Percentiles rank a stretch among this genome's conserved stretches.
These are phyloP conservation scores for Scedosporium minutisporum DNA, from an alignment of 2,329 filamentous ascomycete species.

Conservation along the genomic window DNA sequence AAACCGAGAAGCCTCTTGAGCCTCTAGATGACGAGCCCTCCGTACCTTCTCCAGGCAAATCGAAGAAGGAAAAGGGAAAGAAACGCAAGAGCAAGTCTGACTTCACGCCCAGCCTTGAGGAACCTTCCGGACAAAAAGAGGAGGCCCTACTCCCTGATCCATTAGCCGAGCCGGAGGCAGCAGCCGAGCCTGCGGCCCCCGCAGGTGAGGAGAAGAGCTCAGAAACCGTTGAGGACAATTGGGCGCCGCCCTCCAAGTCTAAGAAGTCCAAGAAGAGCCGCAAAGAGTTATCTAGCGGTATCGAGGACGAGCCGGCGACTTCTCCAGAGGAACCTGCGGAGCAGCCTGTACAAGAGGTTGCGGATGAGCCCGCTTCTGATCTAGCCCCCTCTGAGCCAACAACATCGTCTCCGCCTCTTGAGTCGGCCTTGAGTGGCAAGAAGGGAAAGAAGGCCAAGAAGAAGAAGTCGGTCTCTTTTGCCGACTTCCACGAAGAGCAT, in stretches of 20 bases:
- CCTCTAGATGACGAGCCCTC: neutral
- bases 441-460: slow-evolving; percentile 24
- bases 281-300: neutral
- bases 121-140: neutral
- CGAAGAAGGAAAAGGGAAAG: slow-evolving; percentile 1
- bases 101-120: neutral
- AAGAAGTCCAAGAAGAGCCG: slow-evolving; percentile 2
- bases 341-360: neutral
- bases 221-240: neutral
- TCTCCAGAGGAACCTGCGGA: neutral
- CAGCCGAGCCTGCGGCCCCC: neutral
- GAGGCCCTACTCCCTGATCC: neutral
- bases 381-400: slow-evolving; percentile 5
- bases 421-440: slow-evolving; percentile 13
- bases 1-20: neutral
- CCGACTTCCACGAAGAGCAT: neutral
- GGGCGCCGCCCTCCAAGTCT: neutral
- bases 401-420: slow-evolving; percentile 11
- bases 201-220: neutral
- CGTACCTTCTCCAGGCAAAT: neutral
- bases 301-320: neutral
- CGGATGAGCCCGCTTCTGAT: neutral
- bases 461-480: slow-evolving; percentile 14
- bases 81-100: neutral
- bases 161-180: neutral